A percentile compares a stretch with the other conserved stretches of the same genome.
phyloP scores from a whole-genome alignment of 306 rosid species.

The Vigna trinervia region DNA sequence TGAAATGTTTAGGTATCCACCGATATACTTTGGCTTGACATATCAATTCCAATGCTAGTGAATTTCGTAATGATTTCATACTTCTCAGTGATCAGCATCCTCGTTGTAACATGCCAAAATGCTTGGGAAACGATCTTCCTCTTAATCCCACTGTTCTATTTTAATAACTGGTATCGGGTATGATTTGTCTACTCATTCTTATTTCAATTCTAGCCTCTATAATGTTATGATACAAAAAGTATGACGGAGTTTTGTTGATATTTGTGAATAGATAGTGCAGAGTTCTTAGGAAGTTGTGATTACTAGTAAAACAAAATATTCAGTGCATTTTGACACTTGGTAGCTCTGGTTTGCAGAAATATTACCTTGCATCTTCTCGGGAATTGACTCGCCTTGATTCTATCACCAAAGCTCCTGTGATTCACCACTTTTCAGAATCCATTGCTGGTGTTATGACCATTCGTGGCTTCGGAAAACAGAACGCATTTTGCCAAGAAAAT shows the following conservation, averaged over 20 bases:
- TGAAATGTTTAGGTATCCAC: constrained; percentile 70
- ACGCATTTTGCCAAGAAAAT: constrained; percentile 61
- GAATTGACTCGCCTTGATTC: constrained; percentile 85
- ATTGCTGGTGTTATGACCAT: constrained; percentile 86
- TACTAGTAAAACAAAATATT: not conserved
- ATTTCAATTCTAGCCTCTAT: constrained; percentile 14
- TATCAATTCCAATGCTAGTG: constrained; percentile 66
- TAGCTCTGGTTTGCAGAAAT: constrained; percentile 57
- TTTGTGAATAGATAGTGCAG: not conserved
- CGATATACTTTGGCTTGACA: constrained; percentile 75
- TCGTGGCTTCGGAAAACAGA: constrained; percentile 71
- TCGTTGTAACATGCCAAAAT: constrained; percentile 70
- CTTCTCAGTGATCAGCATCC: constrained; percentile 56
- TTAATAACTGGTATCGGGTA: constrained; percentile 89
- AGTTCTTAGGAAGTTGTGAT: not conserved
- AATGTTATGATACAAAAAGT: constrained; percentile 25
- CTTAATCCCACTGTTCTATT: constrained; percentile 75
- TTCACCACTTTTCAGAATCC: constrained; percentile 91
- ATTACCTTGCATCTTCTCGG: constrained; percentile 80
- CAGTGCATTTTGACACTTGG: constrained; percentile 7
- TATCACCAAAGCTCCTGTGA: constrained; percentile 89
- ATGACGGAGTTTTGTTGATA: constrained; percentile 1
- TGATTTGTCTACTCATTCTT: constrained; percentile 34
- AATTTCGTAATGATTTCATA: constrained; percentile 52
- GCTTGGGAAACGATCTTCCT: constrained; percentile 85